These are phyloP conservation scores for Fusarium sp. DNA, from an alignment of 2,329 filamentous ascomycete genomes.

Conservation along the genomic window DNA sequence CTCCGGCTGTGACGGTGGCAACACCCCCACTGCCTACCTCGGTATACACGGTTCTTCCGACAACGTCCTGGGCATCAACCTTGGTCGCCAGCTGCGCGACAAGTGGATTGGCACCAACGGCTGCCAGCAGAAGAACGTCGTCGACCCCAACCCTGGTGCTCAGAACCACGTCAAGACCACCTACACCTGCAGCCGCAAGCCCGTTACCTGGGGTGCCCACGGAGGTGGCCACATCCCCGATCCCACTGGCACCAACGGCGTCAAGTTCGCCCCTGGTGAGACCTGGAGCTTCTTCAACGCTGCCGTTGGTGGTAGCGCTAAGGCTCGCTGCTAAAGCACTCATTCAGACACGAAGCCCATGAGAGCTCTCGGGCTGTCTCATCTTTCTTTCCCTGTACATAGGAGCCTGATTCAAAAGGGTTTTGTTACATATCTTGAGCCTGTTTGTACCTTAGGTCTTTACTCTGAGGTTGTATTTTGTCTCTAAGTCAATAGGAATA, in stretches of 20 bases:
- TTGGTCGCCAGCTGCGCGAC: slow-evolving; percentile 55
- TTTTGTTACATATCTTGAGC: slow-evolving; percentile 3
- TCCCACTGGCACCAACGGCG: slow-evolving; percentile 34
- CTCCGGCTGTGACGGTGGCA: slow-evolving; percentile 56
- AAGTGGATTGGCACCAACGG: slow-evolving; percentile 56
- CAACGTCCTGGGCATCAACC: slow-evolving; percentile 53
- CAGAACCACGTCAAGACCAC: slow-evolving; percentile 45
- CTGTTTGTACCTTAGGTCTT: neutral
- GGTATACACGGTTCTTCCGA: slow-evolving; percentile 57
- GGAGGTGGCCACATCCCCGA: slow-evolving; percentile 47
- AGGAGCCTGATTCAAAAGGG: neutral
- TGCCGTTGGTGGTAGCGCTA: slow-evolving; percentile 15
- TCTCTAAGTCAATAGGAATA: neutral
- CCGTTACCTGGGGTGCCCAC: slow-evolving; percentile 51
- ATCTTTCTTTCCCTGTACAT: slow-evolving; percentile 22
- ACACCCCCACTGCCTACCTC: slow-evolving; percentile 56
- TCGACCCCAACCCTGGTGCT: slow-evolving; percentile 39
- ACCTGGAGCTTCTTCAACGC: slow-evolving; percentile 48
- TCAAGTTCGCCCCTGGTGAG: slow-evolving; percentile 40
- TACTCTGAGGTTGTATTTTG: neutral
- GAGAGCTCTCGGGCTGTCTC: neutral
- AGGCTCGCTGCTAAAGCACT: slow-evolving; percentile 2
- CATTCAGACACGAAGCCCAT: neutral
- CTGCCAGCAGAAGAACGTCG: slow-evolving; percentile 49
- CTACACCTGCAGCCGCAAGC: slow-evolving; percentile 48